Conservation (phyloP, 2,329 filamentous ascomycete species). For the Trichoderma koningiopsis region DNA sequence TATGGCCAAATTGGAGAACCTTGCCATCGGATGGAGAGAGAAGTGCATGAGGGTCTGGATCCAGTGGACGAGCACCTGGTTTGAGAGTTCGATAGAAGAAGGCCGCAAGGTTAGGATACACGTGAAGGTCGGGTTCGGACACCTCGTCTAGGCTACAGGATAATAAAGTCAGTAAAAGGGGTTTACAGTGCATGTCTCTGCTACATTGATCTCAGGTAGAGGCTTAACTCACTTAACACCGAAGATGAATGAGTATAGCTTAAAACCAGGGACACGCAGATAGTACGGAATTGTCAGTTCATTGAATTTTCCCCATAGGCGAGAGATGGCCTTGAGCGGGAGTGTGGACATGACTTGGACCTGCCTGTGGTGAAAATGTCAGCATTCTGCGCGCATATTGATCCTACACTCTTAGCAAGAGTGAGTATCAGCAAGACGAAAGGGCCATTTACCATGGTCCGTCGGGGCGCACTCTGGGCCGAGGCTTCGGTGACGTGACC, state of each 20-base stretch:
- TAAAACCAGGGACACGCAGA: conserved; percentile 85
- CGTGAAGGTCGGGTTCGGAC: conserved; percentile 81
- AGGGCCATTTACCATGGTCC: conserved; percentile 69
- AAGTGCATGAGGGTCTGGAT: conserved; percentile 76
- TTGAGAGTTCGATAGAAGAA: conserved; percentile 98
- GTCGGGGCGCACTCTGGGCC: conserved; percentile 70
- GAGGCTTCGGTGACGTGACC: conserved; percentile 52
- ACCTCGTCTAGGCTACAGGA: conserved; percentile 74
- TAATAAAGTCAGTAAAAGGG: background rate
- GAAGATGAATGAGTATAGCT: conserved; percentile 86
- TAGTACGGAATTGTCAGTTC: conserved; percentile 86
- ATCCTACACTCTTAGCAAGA: background rate
- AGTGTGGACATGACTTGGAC: conserved; percentile 93
- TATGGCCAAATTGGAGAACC: conserved; percentile 87
- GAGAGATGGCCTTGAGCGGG: conserved; percentile 85
- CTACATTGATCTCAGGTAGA: background rate
- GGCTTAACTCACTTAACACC: conserved; percentile 67
- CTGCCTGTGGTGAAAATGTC: conserved; percentile 54
- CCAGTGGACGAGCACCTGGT: conserved; percentile 81
- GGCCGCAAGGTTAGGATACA: conserved; percentile 87
- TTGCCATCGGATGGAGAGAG: conserved; percentile 89
- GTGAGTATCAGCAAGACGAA: background rate
- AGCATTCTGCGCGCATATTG: background rate
- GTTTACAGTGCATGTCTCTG: background rate
- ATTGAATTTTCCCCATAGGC: conserved; percentile 89